Percentiles rank a stretch among this genome's conserved stretches.
phyloP scores from a whole-genome alignment of 2,329 filamentous ascomycete species.

The Cryphonectria carpinicola region DNA sequence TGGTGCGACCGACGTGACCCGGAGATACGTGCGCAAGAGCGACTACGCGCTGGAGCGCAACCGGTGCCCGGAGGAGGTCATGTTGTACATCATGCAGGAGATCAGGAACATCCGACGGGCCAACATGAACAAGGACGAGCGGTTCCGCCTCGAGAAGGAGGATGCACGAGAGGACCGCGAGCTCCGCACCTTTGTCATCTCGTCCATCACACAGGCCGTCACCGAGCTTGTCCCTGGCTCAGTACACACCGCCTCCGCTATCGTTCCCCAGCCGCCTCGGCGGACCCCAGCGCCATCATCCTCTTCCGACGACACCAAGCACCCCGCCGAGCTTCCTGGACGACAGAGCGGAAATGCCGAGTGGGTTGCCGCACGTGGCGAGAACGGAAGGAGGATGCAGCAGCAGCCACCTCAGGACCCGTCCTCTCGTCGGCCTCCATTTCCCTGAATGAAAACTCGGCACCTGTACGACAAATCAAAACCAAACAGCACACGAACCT shows the following conservation, averaged over 20 bases:
- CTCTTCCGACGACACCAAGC: constrained; percentile 58
- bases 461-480: neutral
- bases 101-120: constrained; percentile 82
- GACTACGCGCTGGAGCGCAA: constrained; percentile 75
- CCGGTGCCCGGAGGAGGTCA: constrained; percentile 83
- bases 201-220: constrained; percentile 73
- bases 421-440: constrained; percentile 28
- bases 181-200: constrained; percentile 73
- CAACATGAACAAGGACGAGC: constrained; percentile 84
- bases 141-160: constrained; percentile 80
- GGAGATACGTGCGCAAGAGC: constrained; percentile 71
- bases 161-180: constrained; percentile 77
- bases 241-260: constrained; percentile 21
- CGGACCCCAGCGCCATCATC: constrained; percentile 32
- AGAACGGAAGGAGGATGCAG: constrained; percentile 36
- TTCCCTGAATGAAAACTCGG: constrained; percentile 17
- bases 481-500: neutral
- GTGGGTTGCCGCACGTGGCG: constrained; percentile 42
- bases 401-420: constrained; percentile 34
- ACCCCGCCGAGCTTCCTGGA: constrained; percentile 62
- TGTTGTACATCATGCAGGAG: constrained; percentile 90
- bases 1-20: constrained; percentile 69
- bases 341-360: constrained; percentile 43
- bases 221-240: constrained; percentile 65
- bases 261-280: constrained; percentile 35